Conservation (phyloP, 192 early-diverging fungal species). For the Entrophospora sp. region DNA sequence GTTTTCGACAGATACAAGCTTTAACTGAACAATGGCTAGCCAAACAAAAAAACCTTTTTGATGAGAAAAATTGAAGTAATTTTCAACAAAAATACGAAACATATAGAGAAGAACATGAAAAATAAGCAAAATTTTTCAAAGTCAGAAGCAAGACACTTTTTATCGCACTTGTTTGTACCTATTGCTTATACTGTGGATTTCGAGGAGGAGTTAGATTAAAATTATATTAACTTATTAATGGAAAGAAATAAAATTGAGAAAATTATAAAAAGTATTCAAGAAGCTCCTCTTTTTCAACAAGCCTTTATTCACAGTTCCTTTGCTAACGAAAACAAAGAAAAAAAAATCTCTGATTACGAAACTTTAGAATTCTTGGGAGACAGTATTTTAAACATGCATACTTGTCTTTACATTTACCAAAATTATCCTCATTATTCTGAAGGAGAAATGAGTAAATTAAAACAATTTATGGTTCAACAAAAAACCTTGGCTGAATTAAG, state of each 20-base stretch:
- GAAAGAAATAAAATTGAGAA: neutral
- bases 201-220: no score
- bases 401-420: conserved; percentile 3
- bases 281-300: neutral
- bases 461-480: conserved; percentile 11
- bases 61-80: no score
- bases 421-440: neutral
- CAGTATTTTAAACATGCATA: neutral
- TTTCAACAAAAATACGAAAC: no score
- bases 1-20: no score
- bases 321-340: neutral
- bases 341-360: neutral
- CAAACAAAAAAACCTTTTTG: no score
- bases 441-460: conserved; percentile 14
- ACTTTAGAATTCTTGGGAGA: conserved; percentile 13
- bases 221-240: no score
- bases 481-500: neutral
- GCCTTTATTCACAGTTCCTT: conserved; percentile 4
- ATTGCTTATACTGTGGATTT: no score
- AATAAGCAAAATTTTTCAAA: no score
- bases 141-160: no score
- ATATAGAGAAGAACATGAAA: no score
- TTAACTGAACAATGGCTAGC: no score
- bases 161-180: no score
- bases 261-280: conserved; percentile 6